Evolutionary conservation across 2,329 filamentous ascomycete genomes (phyloP).

Genomic region (Sordariomycetes sp.): DNA sequence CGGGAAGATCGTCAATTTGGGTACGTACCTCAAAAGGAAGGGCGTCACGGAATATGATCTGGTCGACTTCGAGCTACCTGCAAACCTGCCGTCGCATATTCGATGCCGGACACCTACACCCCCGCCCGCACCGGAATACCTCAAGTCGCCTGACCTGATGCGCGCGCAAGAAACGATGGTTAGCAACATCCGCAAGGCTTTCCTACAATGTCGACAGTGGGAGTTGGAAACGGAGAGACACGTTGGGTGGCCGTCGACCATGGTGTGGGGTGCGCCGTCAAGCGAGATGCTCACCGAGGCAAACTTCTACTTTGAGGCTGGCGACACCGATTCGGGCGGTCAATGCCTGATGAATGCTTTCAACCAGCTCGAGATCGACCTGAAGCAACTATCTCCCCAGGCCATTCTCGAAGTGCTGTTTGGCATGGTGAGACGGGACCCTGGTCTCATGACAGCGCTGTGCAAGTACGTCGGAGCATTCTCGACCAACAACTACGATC

Average conservation of each 20-base stretch:
- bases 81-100: slow-evolving; percentile 31
- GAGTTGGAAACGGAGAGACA: slow-evolving; percentile 27
- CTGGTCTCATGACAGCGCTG: slow-evolving; percentile 33
- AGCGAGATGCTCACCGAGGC: slow-evolving; percentile 34
- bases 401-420: slow-evolving; percentile 32
- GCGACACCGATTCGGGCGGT: slow-evolving; percentile 28
- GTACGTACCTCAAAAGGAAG: slow-evolving; percentile 42
- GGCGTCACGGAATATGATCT: slow-evolving; percentile 44
- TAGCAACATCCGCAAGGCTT: slow-evolving; percentile 33
- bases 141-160: slow-evolving; percentile 31
- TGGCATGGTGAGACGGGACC: slow-evolving; percentile 33
- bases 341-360: slow-evolving; percentile 31
- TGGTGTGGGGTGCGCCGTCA: slow-evolving; percentile 33
- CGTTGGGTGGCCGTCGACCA: slow-evolving; percentile 29
- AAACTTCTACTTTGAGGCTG: slow-evolving; percentile 30
- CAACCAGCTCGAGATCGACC: slow-evolving; percentile 30
- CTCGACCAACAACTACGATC: slow-evolving; percentile 31
- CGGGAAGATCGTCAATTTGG: slow-evolving; percentile 40
- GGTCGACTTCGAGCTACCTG: slow-evolving; percentile 32
- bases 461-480: slow-evolving; percentile 35
- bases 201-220: slow-evolving; percentile 32
- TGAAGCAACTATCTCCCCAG: slow-evolving; percentile 31
- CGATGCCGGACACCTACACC: slow-evolving; percentile 35
- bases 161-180: slow-evolving; percentile 33
- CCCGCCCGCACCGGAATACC: slow-evolving; percentile 29